Conservation (phyloP, 2,329 filamentous ascomycete species). For the Lachnellula willkommii region DNA sequence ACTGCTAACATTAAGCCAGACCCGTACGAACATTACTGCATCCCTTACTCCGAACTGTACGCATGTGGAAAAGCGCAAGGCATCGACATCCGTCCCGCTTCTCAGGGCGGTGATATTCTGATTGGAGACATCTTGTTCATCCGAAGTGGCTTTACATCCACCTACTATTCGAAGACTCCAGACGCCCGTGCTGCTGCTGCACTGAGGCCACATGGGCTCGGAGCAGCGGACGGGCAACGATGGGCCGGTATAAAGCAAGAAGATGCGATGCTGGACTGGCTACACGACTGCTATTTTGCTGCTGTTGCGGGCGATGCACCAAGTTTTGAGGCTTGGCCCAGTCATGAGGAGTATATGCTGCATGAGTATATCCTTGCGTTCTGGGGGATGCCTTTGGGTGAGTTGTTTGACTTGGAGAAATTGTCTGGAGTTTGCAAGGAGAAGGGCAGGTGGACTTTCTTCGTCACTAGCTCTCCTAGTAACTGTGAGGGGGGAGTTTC, state of each 20-base stretch:
- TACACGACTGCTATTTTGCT: constrained; percentile 38
- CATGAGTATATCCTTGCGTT: constrained; percentile 31
- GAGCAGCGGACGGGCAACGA: constrained; percentile 31
- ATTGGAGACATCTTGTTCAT: constrained; percentile 50
- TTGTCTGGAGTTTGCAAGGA: constrained; percentile 26
- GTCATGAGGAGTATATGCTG: constrained; percentile 23
- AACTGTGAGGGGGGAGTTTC: constrained; percentile 45
- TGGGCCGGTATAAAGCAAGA: constrained; percentile 46
- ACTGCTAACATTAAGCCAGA: constrained; percentile 14
- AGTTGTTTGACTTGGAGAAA: constrained; percentile 32
- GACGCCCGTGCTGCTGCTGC: constrained; percentile 36
- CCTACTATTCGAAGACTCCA: constrained; percentile 32
- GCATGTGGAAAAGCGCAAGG: constrained; percentile 28
- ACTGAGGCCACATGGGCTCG: constrained; percentile 32
- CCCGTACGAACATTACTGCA: constrained; percentile 26
- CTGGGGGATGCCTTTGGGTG: constrained; percentile 32
- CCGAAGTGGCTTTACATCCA: constrained; percentile 42
- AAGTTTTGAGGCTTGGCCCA: constrained; percentile 36
- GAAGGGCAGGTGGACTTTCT: constrained; percentile 31
- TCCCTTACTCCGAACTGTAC: constrained; percentile 24
- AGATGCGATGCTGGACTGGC: constrained; percentile 38
- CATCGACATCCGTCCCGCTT: constrained; percentile 28
- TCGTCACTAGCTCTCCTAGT: constrained; percentile 28
- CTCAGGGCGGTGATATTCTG: constrained; percentile 44
- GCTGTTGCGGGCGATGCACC: constrained; percentile 43